Evolutionary conservation across 345 rosid species (phyloP).

Genomic region (Hevea brasiliensis): DNA sequence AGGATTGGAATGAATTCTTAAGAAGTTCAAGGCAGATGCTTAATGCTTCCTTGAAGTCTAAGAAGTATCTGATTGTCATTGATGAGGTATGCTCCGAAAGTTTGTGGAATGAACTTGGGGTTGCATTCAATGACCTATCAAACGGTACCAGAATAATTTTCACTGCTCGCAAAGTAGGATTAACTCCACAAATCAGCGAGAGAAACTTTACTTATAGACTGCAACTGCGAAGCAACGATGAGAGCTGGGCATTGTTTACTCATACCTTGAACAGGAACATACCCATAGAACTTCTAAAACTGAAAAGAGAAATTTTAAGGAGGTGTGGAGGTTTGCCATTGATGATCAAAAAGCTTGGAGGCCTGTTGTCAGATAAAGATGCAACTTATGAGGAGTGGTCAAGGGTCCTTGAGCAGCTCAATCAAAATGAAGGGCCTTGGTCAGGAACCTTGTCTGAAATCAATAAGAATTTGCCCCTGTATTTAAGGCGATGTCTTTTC

Average conservation of each 20-base stretch:
- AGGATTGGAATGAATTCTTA: neutral
- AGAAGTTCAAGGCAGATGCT: neutral
- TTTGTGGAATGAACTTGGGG: slow-evolving; percentile 3
- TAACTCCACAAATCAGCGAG: neutral
- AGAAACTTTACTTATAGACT: slow-evolving; percentile 3
- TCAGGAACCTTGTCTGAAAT: neutral
- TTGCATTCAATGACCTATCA: neutral
- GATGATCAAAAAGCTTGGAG: slow-evolving; percentile 3
- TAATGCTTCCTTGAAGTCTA: neutral
- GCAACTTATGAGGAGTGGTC: slow-evolving; percentile 15
- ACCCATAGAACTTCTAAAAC: neutral
- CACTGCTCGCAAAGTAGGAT: slow-evolving; percentile 1
- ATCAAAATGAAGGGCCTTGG: slow-evolving; percentile 3
- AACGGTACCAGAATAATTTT: slow-evolving; percentile 22
- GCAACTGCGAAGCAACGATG: slow-evolving; percentile 7
- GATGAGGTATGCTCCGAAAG: neutral
- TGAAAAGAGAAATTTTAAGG: slow-evolving; percentile 18
- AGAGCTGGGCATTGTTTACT: slow-evolving; percentile 21
- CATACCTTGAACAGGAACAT: neutral
- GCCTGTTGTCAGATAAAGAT: slow-evolving; percentile 9
- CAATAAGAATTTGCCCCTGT: neutral
- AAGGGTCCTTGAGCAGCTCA: slow-evolving; percentile 5
- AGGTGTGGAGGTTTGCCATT: slow-evolving; percentile 2
- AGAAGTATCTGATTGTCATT: slow-evolving; percentile 3
- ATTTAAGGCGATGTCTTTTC: slow-evolving; percentile 14